Evolutionary conservation across 2,329 filamentous ascomycete genomes (phyloP), one percentile per base, ranked within the genome.

Genomic region (Fusarium tanahbumbuense): DNA sequence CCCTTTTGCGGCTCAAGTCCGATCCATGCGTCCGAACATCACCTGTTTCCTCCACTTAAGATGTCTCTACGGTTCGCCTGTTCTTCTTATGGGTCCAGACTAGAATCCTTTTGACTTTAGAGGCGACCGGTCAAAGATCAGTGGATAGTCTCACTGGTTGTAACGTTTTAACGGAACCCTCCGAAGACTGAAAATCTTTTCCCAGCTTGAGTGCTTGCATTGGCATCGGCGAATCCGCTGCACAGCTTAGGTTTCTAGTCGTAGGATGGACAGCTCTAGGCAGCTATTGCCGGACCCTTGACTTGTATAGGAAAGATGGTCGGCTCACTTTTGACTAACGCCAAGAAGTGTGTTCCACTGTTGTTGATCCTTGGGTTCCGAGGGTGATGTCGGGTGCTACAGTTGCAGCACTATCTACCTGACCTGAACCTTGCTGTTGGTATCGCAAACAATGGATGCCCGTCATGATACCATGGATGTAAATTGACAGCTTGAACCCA

Each of bases 171-270:
- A 49, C 45, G 60, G 45, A 27, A 50, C 27, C 59, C 45, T 30
- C 60, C 60, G 60, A 46, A 46, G n/a, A 9, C 22, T 32, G 61
- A 42, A 6, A 41, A 65, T 65, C 60, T 27, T 22, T 64, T 28
- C 48, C 48, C 11, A 23, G n/a, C 28, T 18, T 42, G 34, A 28
- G 49, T 48, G 47, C 22, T 53, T 54, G 52, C 55, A 65, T 52
- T 54, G 50, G 50, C 47, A 66, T 63, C 67, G 66, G 66, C 61
- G 62, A 55, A 44, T 13, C 66, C 62, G 62, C 25, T 11, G 13
- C 13, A 23, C 23, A 30, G 28, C 28, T n/a, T n/a, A n/a, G n/a
- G n/a, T n/a, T n/a, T n/a, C n/a, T n/a, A n/a, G n/a, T n/a, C n/a
- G n/a, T n/a, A n/a, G n/a, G n/a, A n/a, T n/a, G n/a, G n/a, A n/a